Evolutionary conservation across 2,329 filamentous ascomycete genomes (phyloP).

Genomic region (Hypoxylon sp.): DNA sequence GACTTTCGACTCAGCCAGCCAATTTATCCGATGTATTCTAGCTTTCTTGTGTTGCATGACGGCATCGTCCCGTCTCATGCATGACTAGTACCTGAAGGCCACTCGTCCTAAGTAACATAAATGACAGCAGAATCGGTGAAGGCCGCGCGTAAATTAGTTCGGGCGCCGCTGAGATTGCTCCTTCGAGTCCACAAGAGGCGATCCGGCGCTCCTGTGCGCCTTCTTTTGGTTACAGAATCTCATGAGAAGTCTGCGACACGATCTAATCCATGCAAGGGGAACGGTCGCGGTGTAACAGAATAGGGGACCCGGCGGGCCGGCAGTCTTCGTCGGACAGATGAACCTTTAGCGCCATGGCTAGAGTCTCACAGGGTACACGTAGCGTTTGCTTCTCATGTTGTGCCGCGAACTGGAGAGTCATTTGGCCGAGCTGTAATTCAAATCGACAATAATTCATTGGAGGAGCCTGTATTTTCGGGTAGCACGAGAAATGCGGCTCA

Average conservation of each 20-base stretch:
- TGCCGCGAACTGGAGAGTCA: slow-evolving; percentile 15
- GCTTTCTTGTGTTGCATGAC: slow-evolving; percentile 13
- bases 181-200: background rate
- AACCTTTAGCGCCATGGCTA: slow-evolving; percentile 5
- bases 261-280: background rate
- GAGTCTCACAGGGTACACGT: slow-evolving; percentile 20
- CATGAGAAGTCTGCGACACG: background rate
- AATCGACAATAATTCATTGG: slow-evolving; percentile 31
- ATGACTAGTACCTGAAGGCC: background rate
- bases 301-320: background rate
- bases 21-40: slow-evolving; percentile 11
- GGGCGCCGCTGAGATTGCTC: background rate
- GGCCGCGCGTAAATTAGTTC: background rate
- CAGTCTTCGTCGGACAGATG: slow-evolving; percentile 8
- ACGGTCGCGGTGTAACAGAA: slow-evolving; percentile 5
- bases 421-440: slow-evolving; percentile 20
- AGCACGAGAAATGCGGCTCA: slow-evolving; percentile 35
- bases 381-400: slow-evolving; percentile 18
- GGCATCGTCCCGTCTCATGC: slow-evolving; percentile 6
- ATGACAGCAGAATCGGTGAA: background rate
- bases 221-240: background rate
- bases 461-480: background rate
- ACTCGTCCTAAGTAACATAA: background rate
- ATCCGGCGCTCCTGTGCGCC: background rate
- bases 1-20: background rate